Conservation (phyloP, 352 stramenopile genomes). For the Phytopythium cucurbitacearum region DNA sequence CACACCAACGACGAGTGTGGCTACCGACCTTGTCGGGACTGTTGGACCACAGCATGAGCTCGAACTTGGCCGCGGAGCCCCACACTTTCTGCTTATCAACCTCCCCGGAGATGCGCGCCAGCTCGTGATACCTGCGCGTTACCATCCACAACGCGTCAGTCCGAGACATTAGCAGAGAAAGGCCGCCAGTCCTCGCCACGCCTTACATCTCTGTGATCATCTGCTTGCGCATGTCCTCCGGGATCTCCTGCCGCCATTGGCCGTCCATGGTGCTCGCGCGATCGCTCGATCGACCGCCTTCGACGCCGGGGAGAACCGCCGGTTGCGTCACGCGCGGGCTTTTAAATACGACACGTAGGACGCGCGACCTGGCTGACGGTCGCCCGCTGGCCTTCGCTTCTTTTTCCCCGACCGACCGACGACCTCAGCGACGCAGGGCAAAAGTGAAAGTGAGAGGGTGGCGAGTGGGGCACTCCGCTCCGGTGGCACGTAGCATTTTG, state of each 20-base stretch:
- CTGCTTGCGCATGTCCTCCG: slow-evolving; percentile 78
- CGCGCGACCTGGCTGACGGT: slow-evolving; percentile 1
- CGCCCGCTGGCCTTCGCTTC: slow-evolving; percentile 6
- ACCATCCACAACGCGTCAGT: not conserved
- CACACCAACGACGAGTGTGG: not conserved
- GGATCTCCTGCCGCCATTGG: slow-evolving; percentile 75
- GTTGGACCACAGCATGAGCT: slow-evolving; percentile 84
- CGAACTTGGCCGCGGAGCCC: slow-evolving; percentile 81
- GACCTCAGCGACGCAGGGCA: slow-evolving; percentile 18
- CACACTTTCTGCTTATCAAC: slow-evolving; percentile 84
- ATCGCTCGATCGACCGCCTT: slow-evolving; percentile 1
- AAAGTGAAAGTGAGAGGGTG: slow-evolving; percentile 38
- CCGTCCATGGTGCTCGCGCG: slow-evolving; percentile 37
- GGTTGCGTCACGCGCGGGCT: not conserved
- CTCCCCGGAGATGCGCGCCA: slow-evolving; percentile 77
- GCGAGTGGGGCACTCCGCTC: not conserved
- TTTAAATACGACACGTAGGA: not conserved
- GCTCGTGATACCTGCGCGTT: slow-evolving; percentile 66
- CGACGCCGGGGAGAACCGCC: not conserved
- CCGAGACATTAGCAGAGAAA: not conserved
- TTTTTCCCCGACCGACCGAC: slow-evolving; percentile 3
- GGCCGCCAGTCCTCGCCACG: too few relatives aligned
- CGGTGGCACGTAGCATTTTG: not conserved
- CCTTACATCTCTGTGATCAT: slow-evolving; percentile 86
- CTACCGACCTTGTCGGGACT: slow-evolving; percentile 53